phyloP scores from a whole-genome alignment of 805 yeast species.

The Citeromyces matritensis region DNA sequence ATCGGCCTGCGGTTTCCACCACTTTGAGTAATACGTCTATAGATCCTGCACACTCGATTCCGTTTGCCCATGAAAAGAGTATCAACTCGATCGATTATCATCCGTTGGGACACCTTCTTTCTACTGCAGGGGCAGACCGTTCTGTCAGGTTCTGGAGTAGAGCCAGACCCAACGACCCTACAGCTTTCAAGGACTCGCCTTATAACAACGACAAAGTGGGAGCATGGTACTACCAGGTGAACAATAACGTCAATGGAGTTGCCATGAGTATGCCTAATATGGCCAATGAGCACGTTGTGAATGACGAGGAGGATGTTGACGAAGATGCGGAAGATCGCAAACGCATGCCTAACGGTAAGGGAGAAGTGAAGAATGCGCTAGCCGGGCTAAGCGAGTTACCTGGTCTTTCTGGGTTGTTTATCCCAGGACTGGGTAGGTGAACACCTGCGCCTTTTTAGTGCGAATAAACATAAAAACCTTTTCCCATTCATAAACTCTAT shows the following conservation, averaged over 20 bases:
- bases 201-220: slow-evolving; percentile 30
- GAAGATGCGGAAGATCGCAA: too few relatives aligned
- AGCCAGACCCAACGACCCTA: slow-evolving; percentile 79
- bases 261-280: too few relatives aligned
- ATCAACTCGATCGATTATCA: slow-evolving; percentile 84
- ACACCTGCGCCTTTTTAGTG: too few relatives aligned
- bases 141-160: slow-evolving; percentile 91
- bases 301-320: too few relatives aligned
- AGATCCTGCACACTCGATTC: slow-evolving; percentile 36
- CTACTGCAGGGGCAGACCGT: slow-evolving; percentile 90
- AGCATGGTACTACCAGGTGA: slow-evolving; percentile 29
- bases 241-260: slow-evolving; percentile 5
- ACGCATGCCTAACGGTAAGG: too few relatives aligned
- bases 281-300: too few relatives aligned
- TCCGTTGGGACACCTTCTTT: slow-evolving; percentile 83
- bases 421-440: too few relatives aligned
- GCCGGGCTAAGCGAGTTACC: too few relatives aligned
- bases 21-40: not conserved
- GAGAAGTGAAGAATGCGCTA: too few relatives aligned
- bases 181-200: slow-evolving; percentile 59
- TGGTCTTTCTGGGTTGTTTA: too few relatives aligned
- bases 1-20: slow-evolving; percentile 12
- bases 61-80: slow-evolving; percentile 90
- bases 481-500: too few relatives aligned
- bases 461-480: too few relatives aligned